Conservation (phyloP, 23 red algal species). For the Gracilaria domingensis region DNA sequence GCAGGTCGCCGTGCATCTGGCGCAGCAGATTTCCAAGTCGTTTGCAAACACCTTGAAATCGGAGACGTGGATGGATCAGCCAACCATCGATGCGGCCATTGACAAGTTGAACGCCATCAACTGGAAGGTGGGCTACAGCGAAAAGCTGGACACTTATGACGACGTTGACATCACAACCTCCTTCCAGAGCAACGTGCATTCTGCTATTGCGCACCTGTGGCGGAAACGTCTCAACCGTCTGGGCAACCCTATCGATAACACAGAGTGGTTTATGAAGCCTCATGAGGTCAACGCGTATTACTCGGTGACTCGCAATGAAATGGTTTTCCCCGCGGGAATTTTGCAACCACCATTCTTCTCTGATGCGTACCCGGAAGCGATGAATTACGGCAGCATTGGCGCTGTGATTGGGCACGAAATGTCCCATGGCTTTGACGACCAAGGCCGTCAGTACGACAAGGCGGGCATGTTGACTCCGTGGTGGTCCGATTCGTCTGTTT, state of each 20-base stretch:
- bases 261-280: conserved; percentile 92
- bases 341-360: conserved; percentile 89
- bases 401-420: conserved; percentile 94
- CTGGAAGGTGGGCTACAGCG: conserved; percentile 87
- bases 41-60: conserved; percentile 74
- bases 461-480: conserved; percentile 50
- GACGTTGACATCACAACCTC: conserved; percentile 58
- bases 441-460: conserved; percentile 72
- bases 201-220: conserved; percentile 51
- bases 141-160: conserved; percentile 74
- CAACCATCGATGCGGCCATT: conserved; percentile 56
- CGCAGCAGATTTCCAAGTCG: conserved; percentile 62
- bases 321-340: conserved; percentile 92
- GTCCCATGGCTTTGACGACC: conserved; percentile 89
- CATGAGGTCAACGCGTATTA: conserved; percentile 96
- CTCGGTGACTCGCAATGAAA: conserved; percentile 80
- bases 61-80: conserved; percentile 79
- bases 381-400: conserved; percentile 94
- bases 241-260: conserved; percentile 73
- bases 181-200: conserved; percentile 60
- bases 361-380: conserved; percentile 80
- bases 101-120: conserved; percentile 74
- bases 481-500: conserved; percentile 51
- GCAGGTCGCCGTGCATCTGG: conserved; percentile 45
- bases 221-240: conserved; percentile 51